Conservation (phyloP, 2,329 filamentous ascomycete species). For the Epichloe glyceriae region DNA sequence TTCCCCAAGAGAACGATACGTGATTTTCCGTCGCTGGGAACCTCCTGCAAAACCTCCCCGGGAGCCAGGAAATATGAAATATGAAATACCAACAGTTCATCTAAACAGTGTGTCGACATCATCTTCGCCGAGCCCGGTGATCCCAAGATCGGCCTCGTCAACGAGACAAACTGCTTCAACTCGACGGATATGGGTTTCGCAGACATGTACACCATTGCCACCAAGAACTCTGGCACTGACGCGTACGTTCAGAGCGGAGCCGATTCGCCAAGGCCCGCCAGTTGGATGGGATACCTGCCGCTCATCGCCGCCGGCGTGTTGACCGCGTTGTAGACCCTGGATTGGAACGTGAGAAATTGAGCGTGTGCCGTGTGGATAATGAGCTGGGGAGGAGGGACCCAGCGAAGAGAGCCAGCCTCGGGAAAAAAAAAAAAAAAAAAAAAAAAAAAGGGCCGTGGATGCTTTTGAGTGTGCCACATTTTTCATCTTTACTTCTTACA, state of each 20-base stretch:
- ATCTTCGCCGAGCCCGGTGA: conserved; percentile 74
- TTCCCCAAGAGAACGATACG: neutral
- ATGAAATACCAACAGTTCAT: neutral
- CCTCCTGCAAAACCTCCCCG: too few species aligned
- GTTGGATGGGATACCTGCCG: conserved; percentile 29
- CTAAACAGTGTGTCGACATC: conserved; percentile 75
- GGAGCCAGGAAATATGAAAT: neutral
- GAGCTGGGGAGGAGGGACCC: neutral
- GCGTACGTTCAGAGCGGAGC: conserved; percentile 19
- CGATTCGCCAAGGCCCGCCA: conserved; percentile 9
- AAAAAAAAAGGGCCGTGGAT: neutral
- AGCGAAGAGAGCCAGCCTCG: neutral
- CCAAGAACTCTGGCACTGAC: conserved; percentile 26
- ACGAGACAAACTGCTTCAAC: conserved; percentile 79
- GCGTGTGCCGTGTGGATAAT: conserved; percentile 3
- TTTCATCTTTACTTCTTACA: neutral
- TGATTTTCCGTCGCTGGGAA: too few species aligned
- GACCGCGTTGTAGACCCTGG: conserved; percentile 22
- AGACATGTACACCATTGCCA: conserved; percentile 58
- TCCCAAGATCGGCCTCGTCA: conserved; percentile 54
- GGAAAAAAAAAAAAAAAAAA: neutral
- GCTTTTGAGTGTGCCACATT: too few species aligned
- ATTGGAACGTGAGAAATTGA: neutral
- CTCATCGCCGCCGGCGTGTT: conserved; percentile 25
- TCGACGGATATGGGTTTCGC: conserved; percentile 64